Evolutionary conservation across 805 yeast species (phyloP).

Genomic region (Candida sakaeoensis): DNA sequence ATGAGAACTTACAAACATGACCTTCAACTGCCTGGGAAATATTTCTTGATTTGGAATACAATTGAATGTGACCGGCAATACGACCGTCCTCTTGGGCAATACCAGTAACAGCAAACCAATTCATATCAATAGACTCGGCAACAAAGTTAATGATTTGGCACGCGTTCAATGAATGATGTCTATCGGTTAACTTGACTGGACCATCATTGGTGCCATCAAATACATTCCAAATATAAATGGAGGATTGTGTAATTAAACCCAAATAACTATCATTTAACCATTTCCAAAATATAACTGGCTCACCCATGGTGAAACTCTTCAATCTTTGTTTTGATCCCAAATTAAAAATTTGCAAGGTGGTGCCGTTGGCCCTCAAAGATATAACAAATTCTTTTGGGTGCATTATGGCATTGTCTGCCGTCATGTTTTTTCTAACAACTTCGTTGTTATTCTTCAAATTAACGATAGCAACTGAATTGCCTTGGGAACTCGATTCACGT

Average conservation of each 20-base stretch:
- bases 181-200: conserved; percentile 77
- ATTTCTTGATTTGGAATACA: conserved; percentile 81
- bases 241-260: conserved; percentile 79
- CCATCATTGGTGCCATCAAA: conserved; percentile 74
- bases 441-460: conserved; percentile 76
- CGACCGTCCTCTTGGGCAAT: conserved; percentile 91
- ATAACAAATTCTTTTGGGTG: conserved; percentile 87
- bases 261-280: conserved; percentile 75
- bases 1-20: conserved; percentile 89
- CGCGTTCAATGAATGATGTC: conserved; percentile 74
- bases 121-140: conserved; percentile 62
- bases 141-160: conserved; percentile 90
- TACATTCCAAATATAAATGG: conserved; percentile 77
- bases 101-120: conserved; percentile 96
- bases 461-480: conserved; percentile 91
- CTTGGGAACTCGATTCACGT: conserved; percentile 56
- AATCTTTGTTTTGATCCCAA: conserved; percentile 82
- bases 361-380: conserved; percentile 92
- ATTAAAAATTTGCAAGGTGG: conserved; percentile 92
- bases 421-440: conserved; percentile 87
- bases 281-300: conserved; percentile 92
- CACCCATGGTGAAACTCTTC: conserved; percentile 79
- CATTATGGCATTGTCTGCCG: conserved; percentile 97
- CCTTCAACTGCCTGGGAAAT: conserved; percentile 97
- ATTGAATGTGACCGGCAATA: conserved; percentile 94